A percentile compares a stretch with the other conserved stretches of the same genome.
These are phyloP conservation scores for Ophiostoma sp. DNA, from an alignment of 2,329 filamentous ascomycete genomes.

Conservation along the genomic window DNA sequence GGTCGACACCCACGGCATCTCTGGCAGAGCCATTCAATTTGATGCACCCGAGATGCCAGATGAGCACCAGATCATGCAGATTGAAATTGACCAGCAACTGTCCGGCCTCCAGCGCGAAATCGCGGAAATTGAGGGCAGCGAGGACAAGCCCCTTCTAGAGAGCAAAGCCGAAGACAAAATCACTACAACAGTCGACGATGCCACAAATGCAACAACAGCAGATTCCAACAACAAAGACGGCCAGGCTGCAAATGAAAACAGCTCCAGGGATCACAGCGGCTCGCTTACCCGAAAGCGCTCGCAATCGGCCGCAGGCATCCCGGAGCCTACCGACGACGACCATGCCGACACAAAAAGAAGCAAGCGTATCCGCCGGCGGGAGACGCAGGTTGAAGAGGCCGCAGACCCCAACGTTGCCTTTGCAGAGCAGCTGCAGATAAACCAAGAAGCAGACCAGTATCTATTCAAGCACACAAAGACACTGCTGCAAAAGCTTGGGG, in stretches of 20 bases:
- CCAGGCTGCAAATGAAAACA: not conserved
- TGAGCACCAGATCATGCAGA: conserved; percentile 37
- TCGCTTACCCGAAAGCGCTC: conserved; percentile 49
- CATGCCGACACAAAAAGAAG: conserved; percentile 55
- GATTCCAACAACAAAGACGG: conserved; percentile 4
- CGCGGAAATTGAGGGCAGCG: conserved; percentile 8
- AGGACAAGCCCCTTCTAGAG: not conserved
- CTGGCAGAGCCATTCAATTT: conserved; percentile 35
- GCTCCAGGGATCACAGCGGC: conserved; percentile 33
- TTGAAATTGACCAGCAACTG: conserved; percentile 37
- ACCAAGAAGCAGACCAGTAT: conserved; percentile 51
- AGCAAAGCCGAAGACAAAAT: conserved; percentile 6
- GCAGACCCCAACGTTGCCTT: conserved; percentile 48
- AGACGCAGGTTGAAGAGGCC: conserved; percentile 49
- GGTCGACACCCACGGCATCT: conserved; percentile 34
- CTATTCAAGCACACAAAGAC: conserved; percentile 52
- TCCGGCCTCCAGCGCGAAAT: not conserved
- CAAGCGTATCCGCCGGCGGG: conserved; percentile 59
- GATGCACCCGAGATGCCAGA: conserved; percentile 36
- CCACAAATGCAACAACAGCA: not conserved
- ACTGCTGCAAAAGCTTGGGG: conserved; percentile 49
- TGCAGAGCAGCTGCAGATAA: conserved; percentile 51
- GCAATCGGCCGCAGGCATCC: conserved; percentile 55
- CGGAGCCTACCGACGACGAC: conserved; percentile 48
- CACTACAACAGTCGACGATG: not conserved